These are phyloP conservation scores for Dysphania ambrosioides DNA, from an alignment of 148 eudicot species.

Conservation along the genomic window DNA sequence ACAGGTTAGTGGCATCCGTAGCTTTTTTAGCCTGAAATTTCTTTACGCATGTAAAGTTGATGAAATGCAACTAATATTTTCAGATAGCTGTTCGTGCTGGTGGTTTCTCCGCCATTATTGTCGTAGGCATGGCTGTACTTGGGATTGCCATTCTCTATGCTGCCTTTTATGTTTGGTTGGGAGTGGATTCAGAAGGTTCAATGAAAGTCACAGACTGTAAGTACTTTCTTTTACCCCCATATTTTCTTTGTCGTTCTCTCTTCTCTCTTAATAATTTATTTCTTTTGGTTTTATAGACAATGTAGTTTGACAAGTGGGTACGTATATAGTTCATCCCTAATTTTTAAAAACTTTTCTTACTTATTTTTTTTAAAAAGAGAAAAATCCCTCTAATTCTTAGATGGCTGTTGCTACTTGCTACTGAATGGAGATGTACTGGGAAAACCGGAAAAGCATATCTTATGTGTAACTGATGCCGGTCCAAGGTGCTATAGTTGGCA, in stretches of 20 bases:
- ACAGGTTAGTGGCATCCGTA: constrained; percentile 50
- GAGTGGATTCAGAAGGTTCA: constrained; percentile 72
- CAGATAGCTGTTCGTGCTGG: constrained; percentile 99
- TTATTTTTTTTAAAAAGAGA: too few relatives aligned
- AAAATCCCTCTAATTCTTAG: not conserved
- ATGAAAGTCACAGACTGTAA: constrained; percentile 92
- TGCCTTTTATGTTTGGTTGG: constrained; percentile 92
- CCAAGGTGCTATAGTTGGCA: not conserved
- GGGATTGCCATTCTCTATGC: constrained; percentile 93
- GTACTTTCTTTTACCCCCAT: constrained; percentile 19
- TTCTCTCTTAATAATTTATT: not conserved
- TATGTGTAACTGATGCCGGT: not conserved
- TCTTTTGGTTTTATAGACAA: not conserved
- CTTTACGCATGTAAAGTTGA: constrained; percentile 14
- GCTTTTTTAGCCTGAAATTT: constrained; percentile 16
- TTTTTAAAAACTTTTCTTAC: too few relatives aligned
- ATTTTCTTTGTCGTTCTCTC: not conserved
- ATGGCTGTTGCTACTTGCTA: not conserved
- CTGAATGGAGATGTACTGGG: not conserved
- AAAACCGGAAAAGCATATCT: not conserved
- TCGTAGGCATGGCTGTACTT: constrained; percentile 95
- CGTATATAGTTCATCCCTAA: not conserved
- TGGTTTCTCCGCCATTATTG: constrained; percentile 91
- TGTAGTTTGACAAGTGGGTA: not conserved
- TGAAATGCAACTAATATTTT: constrained; percentile 19